Conservation (phyloP, 176 grass and related monocot genomes). For the Secale cereale region DNA sequence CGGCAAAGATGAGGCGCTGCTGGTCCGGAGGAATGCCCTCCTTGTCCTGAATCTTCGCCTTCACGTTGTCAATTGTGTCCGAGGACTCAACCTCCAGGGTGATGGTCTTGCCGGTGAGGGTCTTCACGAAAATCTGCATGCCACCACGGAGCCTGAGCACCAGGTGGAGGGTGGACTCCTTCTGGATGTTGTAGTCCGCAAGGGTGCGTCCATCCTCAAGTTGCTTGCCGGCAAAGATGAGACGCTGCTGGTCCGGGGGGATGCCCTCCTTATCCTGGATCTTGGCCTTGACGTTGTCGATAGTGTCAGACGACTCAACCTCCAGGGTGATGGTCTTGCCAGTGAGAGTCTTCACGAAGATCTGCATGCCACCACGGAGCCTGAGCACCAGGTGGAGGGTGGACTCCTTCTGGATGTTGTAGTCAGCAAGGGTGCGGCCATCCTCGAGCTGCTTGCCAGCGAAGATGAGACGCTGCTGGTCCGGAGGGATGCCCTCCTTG, state of each 20-base stretch:
- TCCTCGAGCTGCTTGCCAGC: conserved; percentile 67
- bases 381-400: too few relatives aligned
- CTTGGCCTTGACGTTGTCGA: conserved; percentile 79
- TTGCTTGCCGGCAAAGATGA: conserved; percentile 80
- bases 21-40: conserved; percentile 79
- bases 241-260: conserved; percentile 73
- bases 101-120: conserved; percentile 59
- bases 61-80: conserved; percentile 73
- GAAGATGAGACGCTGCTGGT: conserved; percentile 61
- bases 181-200: conserved; percentile 71
- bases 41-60: conserved; percentile 85
- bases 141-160: conserved; percentile 27
- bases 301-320: conserved; percentile 81
- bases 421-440: conserved; percentile 58
- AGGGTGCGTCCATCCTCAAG: conserved; percentile 74
- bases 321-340: conserved; percentile 94
- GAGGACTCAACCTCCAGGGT: conserved; percentile 49
- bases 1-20: conserved; percentile 74
- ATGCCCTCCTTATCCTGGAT: conserved; percentile 89
- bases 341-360: conserved; percentile 86
- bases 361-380: conserved; percentile 63
- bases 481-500: conserved; percentile 68
- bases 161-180: conserved; percentile 83
- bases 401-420: conserved; percentile 71
- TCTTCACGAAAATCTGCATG: conserved; percentile 74